Base-by-base conservation (phyloP, 2,329 filamentous ascomycete genomes). In the Cladorrhinum sp. region DNA sequence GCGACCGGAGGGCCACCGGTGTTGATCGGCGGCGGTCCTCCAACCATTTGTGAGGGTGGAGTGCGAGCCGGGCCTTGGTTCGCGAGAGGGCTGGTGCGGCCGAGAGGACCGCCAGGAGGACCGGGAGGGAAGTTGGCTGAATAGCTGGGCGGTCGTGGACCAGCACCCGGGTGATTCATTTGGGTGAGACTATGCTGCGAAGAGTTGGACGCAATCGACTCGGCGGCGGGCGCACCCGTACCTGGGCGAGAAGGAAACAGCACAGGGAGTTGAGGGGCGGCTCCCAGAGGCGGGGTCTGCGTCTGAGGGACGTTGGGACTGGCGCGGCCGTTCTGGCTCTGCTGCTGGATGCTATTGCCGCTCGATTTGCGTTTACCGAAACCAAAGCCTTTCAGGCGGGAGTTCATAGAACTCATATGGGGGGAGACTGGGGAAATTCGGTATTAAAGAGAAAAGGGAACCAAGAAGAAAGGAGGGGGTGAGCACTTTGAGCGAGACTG, bases 351-450 rank as follows among this genome's bases (percentile, higher is more conserved):
- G 75, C 81, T 85, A 74, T 82, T 13, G 16, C 9, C 81, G 71
- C 81, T 81, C 71, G 87, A 88, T 81, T 87, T 90, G 77, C 89
- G 87, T 84, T 90, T 91, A 79, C 88, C 88, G 81, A 91, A 89
- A 78, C 89, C 88, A 79, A 92, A 83, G 82, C 85, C 84, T 82
- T 90, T 90, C 76, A 91, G 85, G 78, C 88, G 86, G 75, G 85
- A 85, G 81, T 90, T 91, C 85, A 90, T 84, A 82, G 86, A 90
- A 83, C 85, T 90, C 87, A 90, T 90, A 81, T 77, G 79, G 77
- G 73, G 60, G 41, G 62, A 58, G 59, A 59, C 32, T 50, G 52
- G 68, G 60, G 56, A 36, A 59, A 58, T 38, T 36, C 41, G 68
- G 66, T 68, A 68, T 75, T 73, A 73, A 75, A 74, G 75, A 70